These are phyloP conservation scores for Trametes villosa DNA, from an alignment of 768 basidiomycete genomes.

Conservation along the genomic window DNA sequence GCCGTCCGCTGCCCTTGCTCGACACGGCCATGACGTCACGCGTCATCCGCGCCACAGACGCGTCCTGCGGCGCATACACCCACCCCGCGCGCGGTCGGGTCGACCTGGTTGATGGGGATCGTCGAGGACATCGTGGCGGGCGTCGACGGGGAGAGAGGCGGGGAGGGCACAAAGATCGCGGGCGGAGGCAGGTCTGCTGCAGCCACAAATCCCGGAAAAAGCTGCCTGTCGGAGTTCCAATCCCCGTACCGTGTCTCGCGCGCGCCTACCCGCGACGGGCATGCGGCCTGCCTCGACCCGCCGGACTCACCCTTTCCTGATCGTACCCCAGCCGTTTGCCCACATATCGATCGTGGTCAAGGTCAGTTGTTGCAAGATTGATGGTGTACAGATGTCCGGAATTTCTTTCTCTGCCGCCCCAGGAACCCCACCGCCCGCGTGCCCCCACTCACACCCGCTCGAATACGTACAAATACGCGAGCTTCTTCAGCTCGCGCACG, in stretches of 20 bases:
- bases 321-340: too few relatives aligned
- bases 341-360: not conserved
- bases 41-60: slow-evolving; percentile 79
- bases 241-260: slow-evolving; percentile 8
- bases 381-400: not conserved
- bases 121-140: slow-evolving; percentile 62
- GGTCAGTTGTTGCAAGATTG: not conserved
- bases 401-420: not conserved
- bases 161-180: slow-evolving; percentile 14
- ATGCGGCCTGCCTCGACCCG: slow-evolving; percentile 15
- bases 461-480: slow-evolving; percentile 95
- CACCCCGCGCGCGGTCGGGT: slow-evolving; percentile 74
- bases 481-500: slow-evolving; percentile 75
- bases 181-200: slow-evolving; percentile 8
- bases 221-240: slow-evolving; percentile 24
- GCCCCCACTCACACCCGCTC: too few relatives aligned
- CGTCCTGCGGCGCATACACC: slow-evolving; percentile 95
- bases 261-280: slow-evolving; percentile 11
- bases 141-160: slow-evolving; percentile 24
- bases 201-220: slow-evolving; percentile 5
- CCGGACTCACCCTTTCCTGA: not conserved
- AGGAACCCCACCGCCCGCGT: not conserved
- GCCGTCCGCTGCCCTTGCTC: too few relatives aligned
- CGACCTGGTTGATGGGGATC: slow-evolving; percentile 60
- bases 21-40: too few relatives aligned